Conservation (phyloP, 495 filamentous ascomycete genomes). For the Letharia lupina region DNA sequence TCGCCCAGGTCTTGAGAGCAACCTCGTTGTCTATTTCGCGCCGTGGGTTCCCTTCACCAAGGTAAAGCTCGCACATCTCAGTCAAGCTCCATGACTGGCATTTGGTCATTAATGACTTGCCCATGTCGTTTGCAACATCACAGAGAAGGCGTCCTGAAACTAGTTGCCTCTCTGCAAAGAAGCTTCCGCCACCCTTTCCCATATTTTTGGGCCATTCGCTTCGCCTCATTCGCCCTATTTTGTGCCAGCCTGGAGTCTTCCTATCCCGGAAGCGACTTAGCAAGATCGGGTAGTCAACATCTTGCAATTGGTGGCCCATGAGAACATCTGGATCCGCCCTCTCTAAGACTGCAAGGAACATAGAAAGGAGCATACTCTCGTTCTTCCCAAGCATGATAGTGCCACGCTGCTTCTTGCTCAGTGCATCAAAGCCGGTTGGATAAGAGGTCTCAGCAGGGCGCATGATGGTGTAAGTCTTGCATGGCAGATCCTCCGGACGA, state of each 20-base stretch:
- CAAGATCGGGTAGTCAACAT: constrained; percentile 88
- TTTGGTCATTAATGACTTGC: constrained; percentile 94
- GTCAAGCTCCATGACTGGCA: constrained; percentile 97
- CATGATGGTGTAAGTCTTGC: constrained; percentile 83
- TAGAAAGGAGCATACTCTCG: constrained; percentile 72
- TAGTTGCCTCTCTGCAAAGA: constrained; percentile 85
- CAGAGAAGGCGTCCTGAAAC: constrained; percentile 85
- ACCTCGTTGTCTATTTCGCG: constrained; percentile 80
- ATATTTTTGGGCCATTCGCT: constrained; percentile 81
- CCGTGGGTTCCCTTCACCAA: constrained; percentile 57
- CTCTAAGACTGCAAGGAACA: constrained; percentile 82
- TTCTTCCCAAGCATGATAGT: constrained; percentile 70
- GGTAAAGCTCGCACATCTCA: constrained; percentile 90
- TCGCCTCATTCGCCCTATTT: constrained; percentile 77
- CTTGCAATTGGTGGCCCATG: constrained; percentile 92
- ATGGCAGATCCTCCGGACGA: constrained; percentile 76
- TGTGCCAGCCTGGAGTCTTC: constrained; percentile 87
- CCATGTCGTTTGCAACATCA: constrained; percentile 91
- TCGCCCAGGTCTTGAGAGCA: constrained; percentile 82
- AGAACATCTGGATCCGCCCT: constrained; percentile 86
- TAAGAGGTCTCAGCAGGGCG: constrained; percentile 68
- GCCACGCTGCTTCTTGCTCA: constrained; percentile 61
- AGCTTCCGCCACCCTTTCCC: constrained; percentile 74
- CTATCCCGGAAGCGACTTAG: constrained; percentile 80
- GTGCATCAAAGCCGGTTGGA: constrained; percentile 74